phyloP scores from a whole-genome alignment of 768 basidiomycete species.

The Amanita polypyramis region DNA sequence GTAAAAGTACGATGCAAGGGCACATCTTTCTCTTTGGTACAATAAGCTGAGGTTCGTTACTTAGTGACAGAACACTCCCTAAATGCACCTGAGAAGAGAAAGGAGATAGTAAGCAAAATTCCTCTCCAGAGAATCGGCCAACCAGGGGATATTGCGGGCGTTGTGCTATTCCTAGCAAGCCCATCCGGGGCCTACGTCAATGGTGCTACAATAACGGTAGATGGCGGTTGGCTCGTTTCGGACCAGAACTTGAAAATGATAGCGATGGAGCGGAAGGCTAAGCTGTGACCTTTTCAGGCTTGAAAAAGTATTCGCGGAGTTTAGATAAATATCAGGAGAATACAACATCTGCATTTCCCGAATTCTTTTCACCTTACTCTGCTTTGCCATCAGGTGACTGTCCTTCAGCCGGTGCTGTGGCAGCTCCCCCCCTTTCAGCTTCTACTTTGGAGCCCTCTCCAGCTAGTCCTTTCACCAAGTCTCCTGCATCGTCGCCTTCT shows the following conservation, averaged over 20 bases:
- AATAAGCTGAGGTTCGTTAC: background rate
- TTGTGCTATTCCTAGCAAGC: conserved; percentile 51
- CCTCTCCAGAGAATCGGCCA: conserved; percentile 47
- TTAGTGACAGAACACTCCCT: conserved; percentile 48
- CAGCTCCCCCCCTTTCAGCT: background rate
- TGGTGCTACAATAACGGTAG: conserved; percentile 51
- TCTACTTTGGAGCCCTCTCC: conserved; percentile 15
- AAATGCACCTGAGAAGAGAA: conserved; percentile 28
- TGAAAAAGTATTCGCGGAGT: background rate
- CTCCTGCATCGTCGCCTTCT: conserved; percentile 65
- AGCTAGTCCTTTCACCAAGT: conserved; percentile 57
- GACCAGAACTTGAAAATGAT: background rate
- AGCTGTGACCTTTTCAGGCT: background rate
- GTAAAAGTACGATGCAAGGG: conserved; percentile 23
- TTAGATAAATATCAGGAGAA: background rate
- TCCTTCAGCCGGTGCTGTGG: background rate
- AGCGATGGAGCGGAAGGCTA: background rate
- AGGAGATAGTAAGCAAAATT: conserved; percentile 24
- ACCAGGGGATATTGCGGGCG: conserved; percentile 55
- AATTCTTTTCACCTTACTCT: background rate
- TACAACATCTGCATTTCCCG: background rate
- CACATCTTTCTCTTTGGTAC: background rate
- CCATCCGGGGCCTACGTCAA: conserved; percentile 54
- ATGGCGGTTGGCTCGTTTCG: conserved; percentile 29
- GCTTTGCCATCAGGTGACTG: background rate